A percentile compares a stretch with the other conserved stretches of the same genome.
Evolutionary conservation across 495 filamentous ascomycete genomes (phyloP).

Genomic region (Penicillium coffeae): DNA sequence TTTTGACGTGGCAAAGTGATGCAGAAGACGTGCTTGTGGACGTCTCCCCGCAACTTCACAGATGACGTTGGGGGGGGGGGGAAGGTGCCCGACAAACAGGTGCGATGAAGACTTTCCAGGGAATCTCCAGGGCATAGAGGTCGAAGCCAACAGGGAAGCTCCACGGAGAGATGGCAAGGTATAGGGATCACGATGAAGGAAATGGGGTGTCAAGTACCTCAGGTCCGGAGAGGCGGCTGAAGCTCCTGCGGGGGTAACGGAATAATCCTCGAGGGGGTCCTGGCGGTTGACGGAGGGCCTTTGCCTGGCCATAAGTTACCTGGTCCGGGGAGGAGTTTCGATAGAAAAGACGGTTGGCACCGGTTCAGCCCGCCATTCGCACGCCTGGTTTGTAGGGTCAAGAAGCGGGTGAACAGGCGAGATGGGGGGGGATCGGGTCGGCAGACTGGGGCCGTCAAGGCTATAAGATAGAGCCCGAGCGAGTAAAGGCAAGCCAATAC

Average conservation of each 20-base stretch:
- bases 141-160: not conserved
- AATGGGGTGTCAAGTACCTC: slow-evolving; percentile 27
- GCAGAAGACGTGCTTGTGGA: not conserved
- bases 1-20: not conserved
- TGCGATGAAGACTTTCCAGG: not conserved
- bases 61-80: too few relatives aligned
- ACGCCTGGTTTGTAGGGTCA: slow-evolving; percentile 18
- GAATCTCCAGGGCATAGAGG: not conserved
- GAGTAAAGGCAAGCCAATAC: not conserved
- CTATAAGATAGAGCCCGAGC: slow-evolving; percentile 5
- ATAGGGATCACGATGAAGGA: not conserved
- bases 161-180: not conserved
- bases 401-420: slow-evolving; percentile 21
- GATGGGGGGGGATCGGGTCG: slow-evolving; percentile 8
- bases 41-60: not conserved
- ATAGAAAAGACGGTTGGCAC: slow-evolving; percentile 28
- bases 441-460: slow-evolving; percentile 9
- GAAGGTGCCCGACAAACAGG: not conserved
- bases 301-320: slow-evolving; percentile 52
- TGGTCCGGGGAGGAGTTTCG: slow-evolving; percentile 32
- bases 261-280: slow-evolving; percentile 48
- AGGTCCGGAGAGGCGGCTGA: slow-evolving; percentile 40
- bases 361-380: slow-evolving; percentile 50
- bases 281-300: slow-evolving; percentile 45
- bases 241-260: slow-evolving; percentile 38